phyloP scores from a whole-genome alignment of 2,329 filamentous ascomycete species.

The Penicillium palitans region DNA sequence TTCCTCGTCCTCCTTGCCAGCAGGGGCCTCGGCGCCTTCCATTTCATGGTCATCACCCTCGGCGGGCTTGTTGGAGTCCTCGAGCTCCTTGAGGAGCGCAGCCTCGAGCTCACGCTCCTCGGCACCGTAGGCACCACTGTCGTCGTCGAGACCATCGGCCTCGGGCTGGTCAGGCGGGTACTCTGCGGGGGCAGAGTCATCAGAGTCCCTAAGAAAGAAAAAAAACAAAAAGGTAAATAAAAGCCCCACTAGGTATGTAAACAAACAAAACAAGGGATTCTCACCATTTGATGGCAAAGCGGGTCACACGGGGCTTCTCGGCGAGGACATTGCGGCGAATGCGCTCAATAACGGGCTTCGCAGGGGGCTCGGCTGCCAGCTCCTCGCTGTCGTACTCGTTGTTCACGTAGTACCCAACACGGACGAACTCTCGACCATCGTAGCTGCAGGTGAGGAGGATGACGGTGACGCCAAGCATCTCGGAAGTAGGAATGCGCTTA shows the following conservation, averaged over 20 bases:
- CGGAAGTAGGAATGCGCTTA: slow-evolving; percentile 84
- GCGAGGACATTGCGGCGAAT: slow-evolving; percentile 89
- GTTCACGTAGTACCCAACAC: slow-evolving; percentile 99
- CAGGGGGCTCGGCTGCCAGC: slow-evolving; percentile 81
- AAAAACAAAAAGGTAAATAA: slow-evolving; percentile 1
- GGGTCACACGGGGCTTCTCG: slow-evolving; percentile 95
- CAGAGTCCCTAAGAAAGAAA: slow-evolving; percentile 73
- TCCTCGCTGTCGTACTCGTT: slow-evolving; percentile 97
- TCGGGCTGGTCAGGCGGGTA: slow-evolving; percentile 98
- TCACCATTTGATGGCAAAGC: slow-evolving; percentile 98
- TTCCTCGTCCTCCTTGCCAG: slow-evolving; percentile 52
- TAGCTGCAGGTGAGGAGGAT: slow-evolving; percentile 96
- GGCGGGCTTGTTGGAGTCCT: slow-evolving; percentile 47
- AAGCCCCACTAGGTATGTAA: background rate
- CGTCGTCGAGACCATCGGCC: slow-evolving; percentile 81
- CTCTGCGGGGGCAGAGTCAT: slow-evolving; percentile 91
- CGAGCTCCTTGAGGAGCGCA: slow-evolving; percentile 55
- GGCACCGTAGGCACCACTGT: slow-evolving; percentile 80
- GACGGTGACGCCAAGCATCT: slow-evolving; percentile 95
- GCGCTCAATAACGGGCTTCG: slow-evolving; percentile 89
- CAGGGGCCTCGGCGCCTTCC: slow-evolving; percentile 64
- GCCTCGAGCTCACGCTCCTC: slow-evolving; percentile 79
- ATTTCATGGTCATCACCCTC: slow-evolving; percentile 68
- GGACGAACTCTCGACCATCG: slow-evolving; percentile 93
- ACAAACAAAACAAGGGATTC: slow-evolving; percentile 17